Conservation (phyloP, 2,329 filamentous ascomycete genomes). For the Penicillium verrucosum region DNA sequence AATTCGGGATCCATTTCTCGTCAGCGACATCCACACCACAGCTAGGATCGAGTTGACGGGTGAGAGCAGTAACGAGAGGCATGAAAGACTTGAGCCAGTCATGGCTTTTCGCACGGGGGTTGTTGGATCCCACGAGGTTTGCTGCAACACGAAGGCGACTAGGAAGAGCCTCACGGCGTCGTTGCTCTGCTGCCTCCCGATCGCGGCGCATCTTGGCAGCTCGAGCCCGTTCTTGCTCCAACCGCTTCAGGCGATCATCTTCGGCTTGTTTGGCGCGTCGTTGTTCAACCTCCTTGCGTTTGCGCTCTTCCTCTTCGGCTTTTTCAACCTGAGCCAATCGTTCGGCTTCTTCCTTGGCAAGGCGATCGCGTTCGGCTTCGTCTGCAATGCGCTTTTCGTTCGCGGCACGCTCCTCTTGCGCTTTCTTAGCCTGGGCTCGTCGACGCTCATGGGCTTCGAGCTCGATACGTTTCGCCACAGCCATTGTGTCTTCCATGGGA, state of each 20-base stretch:
- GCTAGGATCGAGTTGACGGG: slow-evolving; percentile 41
- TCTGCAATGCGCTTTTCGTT: slow-evolving; percentile 28
- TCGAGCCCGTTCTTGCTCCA: slow-evolving; percentile 43
- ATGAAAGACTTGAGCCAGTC: slow-evolving; percentile 47
- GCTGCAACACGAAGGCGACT: slow-evolving; percentile 45
- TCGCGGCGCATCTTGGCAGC: slow-evolving; percentile 44
- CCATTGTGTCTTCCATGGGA: slow-evolving; percentile 30
- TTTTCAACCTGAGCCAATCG: slow-evolving; percentile 37
- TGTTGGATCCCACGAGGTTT: slow-evolving; percentile 44
- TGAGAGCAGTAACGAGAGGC: slow-evolving; percentile 46
- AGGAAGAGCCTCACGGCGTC: slow-evolving; percentile 47
- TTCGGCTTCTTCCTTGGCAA: slow-evolving; percentile 38
- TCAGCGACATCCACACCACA: slow-evolving; percentile 37
- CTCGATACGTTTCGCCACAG: slow-evolving; percentile 31
- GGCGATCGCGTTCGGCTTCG: slow-evolving; percentile 31
- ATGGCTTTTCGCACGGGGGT: slow-evolving; percentile 41
- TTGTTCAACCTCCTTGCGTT: slow-evolving; percentile 43
- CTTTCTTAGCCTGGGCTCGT: slow-evolving; percentile 26
- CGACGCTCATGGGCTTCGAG: slow-evolving; percentile 27
- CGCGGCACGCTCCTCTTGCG: slow-evolving; percentile 32
- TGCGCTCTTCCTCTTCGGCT: slow-evolving; percentile 44
- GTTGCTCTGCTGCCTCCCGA: slow-evolving; percentile 46
- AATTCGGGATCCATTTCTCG: slow-evolving; percentile 50
- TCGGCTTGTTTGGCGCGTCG: slow-evolving; percentile 45
- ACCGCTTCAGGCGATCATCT: slow-evolving; percentile 44